phyloP scores from a whole-genome alignment of 2,329 filamentous ascomycete genomes.

The Stagonosporopsis vannaccii region DNA sequence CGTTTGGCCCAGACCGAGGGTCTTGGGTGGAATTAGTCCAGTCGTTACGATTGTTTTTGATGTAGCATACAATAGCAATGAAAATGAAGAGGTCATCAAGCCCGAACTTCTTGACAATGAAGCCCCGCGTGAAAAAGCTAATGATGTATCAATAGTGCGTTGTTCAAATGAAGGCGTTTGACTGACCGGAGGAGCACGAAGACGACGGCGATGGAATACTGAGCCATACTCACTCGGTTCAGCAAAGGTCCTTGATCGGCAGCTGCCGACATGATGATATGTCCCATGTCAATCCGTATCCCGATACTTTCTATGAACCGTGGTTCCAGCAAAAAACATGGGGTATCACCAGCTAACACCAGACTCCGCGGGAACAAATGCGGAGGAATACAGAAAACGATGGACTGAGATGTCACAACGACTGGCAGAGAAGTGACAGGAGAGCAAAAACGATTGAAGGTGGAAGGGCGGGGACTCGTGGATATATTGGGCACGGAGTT shows the following conservation, averaged over 20 bases:
- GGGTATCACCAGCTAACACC: constrained; percentile 5
- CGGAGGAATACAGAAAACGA: neutral
- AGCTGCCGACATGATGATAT: constrained; percentile 27
- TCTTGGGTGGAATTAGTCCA: constrained; percentile 3
- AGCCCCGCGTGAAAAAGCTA: constrained; percentile 36
- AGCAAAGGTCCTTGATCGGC: constrained; percentile 32
- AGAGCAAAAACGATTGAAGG: neutral
- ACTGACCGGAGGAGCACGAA: constrained; percentile 35
- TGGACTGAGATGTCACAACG: constrained; percentile 1
- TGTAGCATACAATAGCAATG: constrained; percentile 28
- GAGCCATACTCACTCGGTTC: constrained; percentile 32
- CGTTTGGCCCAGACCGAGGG: constrained; percentile 36
- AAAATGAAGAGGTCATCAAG: constrained; percentile 38
- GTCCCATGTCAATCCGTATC: constrained; percentile 28
- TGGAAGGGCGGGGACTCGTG: constrained; percentile 6
- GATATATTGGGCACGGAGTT: constrained; percentile 11
- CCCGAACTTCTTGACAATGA: constrained; percentile 36
- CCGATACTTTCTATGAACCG: constrained; percentile 11
- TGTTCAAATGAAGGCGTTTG: neutral
- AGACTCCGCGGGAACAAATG: neutral
- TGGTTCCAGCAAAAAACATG: constrained; percentile 20
- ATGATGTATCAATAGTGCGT: neutral
- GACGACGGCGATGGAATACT: constrained; percentile 30
- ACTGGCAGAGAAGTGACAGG: constrained; percentile 4
- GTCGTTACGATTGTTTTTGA: neutral